A percentile compares a stretch with the other conserved stretches of the same genome.
These are phyloP conservation scores for Coemansia interrupta DNA, from an alignment of 192 early-diverging fungal genomes.

Conservation along the genomic window DNA sequence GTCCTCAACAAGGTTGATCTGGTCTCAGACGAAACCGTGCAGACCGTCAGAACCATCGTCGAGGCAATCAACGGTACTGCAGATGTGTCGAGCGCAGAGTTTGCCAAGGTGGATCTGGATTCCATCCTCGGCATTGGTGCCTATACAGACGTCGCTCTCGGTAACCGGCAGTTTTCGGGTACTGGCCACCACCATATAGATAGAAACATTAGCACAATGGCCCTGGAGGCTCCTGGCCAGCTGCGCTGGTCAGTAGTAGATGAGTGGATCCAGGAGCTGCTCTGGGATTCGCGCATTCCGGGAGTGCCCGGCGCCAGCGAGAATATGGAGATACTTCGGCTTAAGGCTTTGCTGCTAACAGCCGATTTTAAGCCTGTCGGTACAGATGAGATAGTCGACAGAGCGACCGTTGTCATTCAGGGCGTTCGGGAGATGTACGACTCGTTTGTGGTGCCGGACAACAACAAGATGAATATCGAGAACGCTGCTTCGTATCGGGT, in stretches of 20 bases:
- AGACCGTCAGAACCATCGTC: conserved; percentile 37
- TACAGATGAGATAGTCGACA: conserved; percentile 5
- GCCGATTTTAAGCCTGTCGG: conserved; percentile 38
- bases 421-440: conserved; percentile 68
- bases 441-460: conserved; percentile 39
- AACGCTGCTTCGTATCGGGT: conserved; percentile 12
- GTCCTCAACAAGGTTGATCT: conserved; percentile 86
- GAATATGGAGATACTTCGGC: conserved; percentile 55
- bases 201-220: conserved; percentile 57
- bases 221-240: conserved; percentile 49
- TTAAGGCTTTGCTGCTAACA: conserved; percentile 57
- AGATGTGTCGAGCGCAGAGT: conserved; percentile 12
- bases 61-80: conserved; percentile 38
- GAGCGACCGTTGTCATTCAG: conserved; percentile 56
- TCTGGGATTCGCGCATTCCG: conserved; percentile 62
- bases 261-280: conserved; percentile 71
- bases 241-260: conserved; percentile 60
- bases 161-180: conserved; percentile 21
- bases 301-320: background rate
- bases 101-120: conserved; percentile 48
- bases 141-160: conserved; percentile 21
- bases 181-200: conserved; percentile 37
- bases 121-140: conserved; percentile 56
- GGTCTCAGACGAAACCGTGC: conserved; percentile 47
- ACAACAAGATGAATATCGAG: background rate